Evolutionary conservation across 2,329 filamentous ascomycete species (phyloP), one percentile per base, ranked within the genome.

Genomic region (Pseudogymnoascus sp.): DNA sequence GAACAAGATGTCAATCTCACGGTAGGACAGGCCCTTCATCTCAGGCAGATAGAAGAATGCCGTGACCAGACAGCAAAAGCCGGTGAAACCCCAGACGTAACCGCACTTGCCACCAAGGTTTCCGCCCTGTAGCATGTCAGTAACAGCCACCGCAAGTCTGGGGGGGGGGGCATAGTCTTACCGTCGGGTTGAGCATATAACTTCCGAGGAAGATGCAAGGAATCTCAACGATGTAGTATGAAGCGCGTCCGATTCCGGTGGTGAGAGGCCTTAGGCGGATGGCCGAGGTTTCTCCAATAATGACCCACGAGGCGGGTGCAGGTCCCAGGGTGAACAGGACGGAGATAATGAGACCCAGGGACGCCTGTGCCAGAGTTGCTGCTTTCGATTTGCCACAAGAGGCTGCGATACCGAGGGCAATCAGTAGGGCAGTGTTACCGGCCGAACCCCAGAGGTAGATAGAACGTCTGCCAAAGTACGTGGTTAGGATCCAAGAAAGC

Each of bases 281-380:
- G 60, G 86, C 76, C 0, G 86, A 87, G 1, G 86, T 88, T 73
- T 88, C 86, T 68, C 82, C 84, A 59, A 88, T 88, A 68, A 88
- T 85, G 74, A 84, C 82, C 80, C 82, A 88, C 7, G 85, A 87
- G 40, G 83, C 82, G 59, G 86, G 86, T 1, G 83, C 86, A 33
- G 83, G 84, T 67, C 83, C 84, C 13, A 86, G 72, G 44, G 81
- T 83, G 76, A 87, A 89, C 33, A 87, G 74, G 63, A 89, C 82
- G 26, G 86, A 88, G 70, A 88, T 78, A 68, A 88, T 85, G 61
- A 46, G 44, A 33, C 42, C 42, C 13, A 46, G 5, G 21, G 42
- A 46, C 21, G 42, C 42, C 13, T 46, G 42, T 1, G 42, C 42
- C 23, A 29, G 15, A n/a, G 44, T 6, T 72, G 73, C 1, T 46